A percentile compares a stretch with the other conserved stretches of the same genome.
Conservation (phyloP, 495 filamentous ascomycete species). For the Aspergillus funiculosus region DNA sequence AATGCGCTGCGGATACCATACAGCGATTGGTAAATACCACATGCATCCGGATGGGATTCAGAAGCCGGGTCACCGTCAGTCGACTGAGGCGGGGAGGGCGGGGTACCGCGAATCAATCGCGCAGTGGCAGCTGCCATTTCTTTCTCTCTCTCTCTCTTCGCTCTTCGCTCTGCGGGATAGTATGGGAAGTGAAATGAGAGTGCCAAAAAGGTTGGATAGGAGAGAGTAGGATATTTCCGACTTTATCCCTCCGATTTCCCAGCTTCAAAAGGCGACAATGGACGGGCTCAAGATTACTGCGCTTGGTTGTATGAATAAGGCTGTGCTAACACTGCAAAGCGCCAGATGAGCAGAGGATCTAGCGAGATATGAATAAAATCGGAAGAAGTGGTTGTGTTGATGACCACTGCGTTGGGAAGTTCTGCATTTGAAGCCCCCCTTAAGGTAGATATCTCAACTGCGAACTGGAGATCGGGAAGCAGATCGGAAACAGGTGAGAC, state of each 20-base stretch:
- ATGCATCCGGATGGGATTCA: conserved; percentile 15
- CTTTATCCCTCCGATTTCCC: too few species aligned
- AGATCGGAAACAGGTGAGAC: conserved; percentile 11
- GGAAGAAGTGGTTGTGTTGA: neutral
- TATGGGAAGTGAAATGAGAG: neutral
- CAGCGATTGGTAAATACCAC: conserved; percentile 12
- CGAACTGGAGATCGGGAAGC: neutral
- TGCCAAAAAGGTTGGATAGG: neutral
- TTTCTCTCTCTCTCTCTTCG: too few species aligned
- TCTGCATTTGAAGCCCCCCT: neutral
- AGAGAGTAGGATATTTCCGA: too few species aligned
- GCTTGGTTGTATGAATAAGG: too few species aligned
- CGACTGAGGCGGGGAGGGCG: conserved; percentile 29
- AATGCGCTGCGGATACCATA: conserved; percentile 9
- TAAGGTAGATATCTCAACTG: neutral
- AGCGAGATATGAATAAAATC: neutral
- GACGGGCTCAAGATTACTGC: too few species aligned
- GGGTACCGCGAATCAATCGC: conserved; percentile 17
- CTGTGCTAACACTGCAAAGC: too few species aligned
- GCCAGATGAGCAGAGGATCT: neutral
- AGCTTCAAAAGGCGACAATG: too few species aligned
- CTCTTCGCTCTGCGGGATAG: too few species aligned
- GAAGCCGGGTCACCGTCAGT: conserved; percentile 15
- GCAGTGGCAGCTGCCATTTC: conserved; percentile 8
- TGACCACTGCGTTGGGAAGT: neutral